These are phyloP conservation scores for Clonostachys solani DNA, from an alignment of 2,329 filamentous ascomycete genomes.

Conservation along the genomic window DNA sequence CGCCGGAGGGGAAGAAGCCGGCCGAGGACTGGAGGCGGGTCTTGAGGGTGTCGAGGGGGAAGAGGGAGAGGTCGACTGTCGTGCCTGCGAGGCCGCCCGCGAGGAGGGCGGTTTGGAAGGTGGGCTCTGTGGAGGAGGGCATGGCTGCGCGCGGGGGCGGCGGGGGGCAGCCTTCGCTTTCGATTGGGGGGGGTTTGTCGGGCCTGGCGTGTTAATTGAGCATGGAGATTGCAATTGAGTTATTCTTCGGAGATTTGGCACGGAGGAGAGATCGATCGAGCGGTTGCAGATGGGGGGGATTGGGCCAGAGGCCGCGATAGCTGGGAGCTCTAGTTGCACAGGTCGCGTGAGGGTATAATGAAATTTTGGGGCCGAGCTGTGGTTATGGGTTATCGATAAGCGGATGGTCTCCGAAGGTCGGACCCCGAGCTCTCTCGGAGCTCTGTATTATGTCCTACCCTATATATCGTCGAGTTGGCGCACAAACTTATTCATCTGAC, in stretches of 20 bases:
- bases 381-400: too few relatives aligned
- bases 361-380: too few relatives aligned
- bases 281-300: too few relatives aligned
- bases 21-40: constrained; percentile 85
- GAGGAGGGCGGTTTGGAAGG: constrained; percentile 60
- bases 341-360: too few relatives aligned
- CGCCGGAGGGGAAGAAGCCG: constrained; percentile 77
- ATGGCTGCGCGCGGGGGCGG: neutral
- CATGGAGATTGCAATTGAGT: neutral
- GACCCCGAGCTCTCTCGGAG: too few relatives aligned
- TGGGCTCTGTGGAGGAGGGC: constrained; percentile 18
- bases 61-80: constrained; percentile 94
- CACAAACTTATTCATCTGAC: too few relatives aligned
- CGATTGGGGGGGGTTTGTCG: neutral
- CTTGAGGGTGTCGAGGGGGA: constrained; percentile 97
- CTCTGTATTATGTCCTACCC: neutral
- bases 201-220: neutral
- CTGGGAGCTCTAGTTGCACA: too few relatives aligned
- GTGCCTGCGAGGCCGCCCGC: constrained; percentile 91
- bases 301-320: too few relatives aligned
- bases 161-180: neutral
- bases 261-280: too few relatives aligned
- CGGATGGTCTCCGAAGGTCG: too few relatives aligned
- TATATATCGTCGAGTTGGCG: too few relatives aligned
- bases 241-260: too few relatives aligned